Percentiles rank a stretch among this genome's conserved stretches.
These are phyloP conservation scores for Lachancea thermotolerans DNA, from an alignment of 805 yeast species.

Conservation along the genomic window DNA sequence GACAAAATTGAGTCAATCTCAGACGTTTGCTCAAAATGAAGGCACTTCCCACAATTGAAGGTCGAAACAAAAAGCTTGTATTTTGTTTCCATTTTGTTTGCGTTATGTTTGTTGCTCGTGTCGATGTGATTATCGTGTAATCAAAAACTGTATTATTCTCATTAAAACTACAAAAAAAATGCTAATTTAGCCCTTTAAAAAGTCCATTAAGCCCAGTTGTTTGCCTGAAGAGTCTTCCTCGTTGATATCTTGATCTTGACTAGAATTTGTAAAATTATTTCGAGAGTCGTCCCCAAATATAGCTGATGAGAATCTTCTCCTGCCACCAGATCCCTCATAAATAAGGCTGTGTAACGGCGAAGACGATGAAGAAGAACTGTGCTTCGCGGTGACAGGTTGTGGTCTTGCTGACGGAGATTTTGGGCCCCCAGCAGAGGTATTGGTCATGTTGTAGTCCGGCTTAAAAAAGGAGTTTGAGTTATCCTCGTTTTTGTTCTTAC, in stretches of 20 bases:
- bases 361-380: neutral
- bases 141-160: neutral
- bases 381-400: neutral
- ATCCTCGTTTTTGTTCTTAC: neutral
- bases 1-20: conserved; percentile 24
- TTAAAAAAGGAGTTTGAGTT: conserved; percentile 7
- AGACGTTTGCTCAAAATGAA: conserved; percentile 33
- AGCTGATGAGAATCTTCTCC: neutral
- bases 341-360: neutral
- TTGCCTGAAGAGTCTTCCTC: conserved; percentile 6
- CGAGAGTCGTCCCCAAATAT: too few relatives aligned
- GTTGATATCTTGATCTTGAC: neutral
- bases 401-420: neutral
- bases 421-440: neutral
- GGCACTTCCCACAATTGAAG: conserved; percentile 49
- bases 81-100: conserved; percentile 7
- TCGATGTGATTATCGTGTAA: neutral
- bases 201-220: conserved; percentile 22
- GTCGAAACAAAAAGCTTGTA: conserved; percentile 33
- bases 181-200: conserved; percentile 18
- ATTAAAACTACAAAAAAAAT: neutral
- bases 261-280: too few relatives aligned
- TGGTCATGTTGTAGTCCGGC: conserved; percentile 7
- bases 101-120: neutral
- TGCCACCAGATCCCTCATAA: neutral